Evolutionary conservation across 2,329 filamentous ascomycete species (phyloP), one percentile per base, ranked within the genome.

Genomic region (Coniochaeta sp.): DNA sequence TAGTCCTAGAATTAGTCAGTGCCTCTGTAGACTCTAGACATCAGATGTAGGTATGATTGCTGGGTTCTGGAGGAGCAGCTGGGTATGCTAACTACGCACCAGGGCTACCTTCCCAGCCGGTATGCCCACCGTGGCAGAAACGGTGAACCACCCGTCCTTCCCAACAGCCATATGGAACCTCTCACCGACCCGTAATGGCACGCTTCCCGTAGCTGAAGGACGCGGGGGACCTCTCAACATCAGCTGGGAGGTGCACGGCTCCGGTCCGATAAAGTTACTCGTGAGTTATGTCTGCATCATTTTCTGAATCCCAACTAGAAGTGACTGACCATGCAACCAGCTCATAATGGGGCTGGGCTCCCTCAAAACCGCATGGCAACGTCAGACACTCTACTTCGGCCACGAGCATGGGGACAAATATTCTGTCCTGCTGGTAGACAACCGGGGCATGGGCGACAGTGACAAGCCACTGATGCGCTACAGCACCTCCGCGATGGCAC

Each of bases 401-500:
- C 91, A 96, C 74, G 79, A 85, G 58, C 79, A 85, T 62, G 81
- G 78, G 55, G 77, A 85, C 62, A 77, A 81, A 64, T 96, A 92
- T 76, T 88, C 89, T 0, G 87, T 87, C 60, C 81, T 96, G 7
- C 75, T 95, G 60, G 79, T 91, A 65, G 92, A 96, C 77, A 96
- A 96, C 75, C 85, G 92, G 66, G 91, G 92, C 64, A 89, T 96
- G 70, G 92, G 92, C 60, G 82, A 82, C 63, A 91, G 88, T 57
- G 89, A 90, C 75, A 92, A 89, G 72, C 92, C 92, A 0, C 70
- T 89, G 24, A 79, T 82, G 67, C 84, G 90, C 47, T 96, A 96
- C 77, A 89, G 89, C 33, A 95, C 91, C 2, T 87, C 83, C 43
- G 89, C 90, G 67, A 96, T 96, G 91, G 92, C 92, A 24, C 83